phyloP scores from a whole-genome alignment of 768 basidiomycete genomes.

The Tricholomella constricta region DNA sequence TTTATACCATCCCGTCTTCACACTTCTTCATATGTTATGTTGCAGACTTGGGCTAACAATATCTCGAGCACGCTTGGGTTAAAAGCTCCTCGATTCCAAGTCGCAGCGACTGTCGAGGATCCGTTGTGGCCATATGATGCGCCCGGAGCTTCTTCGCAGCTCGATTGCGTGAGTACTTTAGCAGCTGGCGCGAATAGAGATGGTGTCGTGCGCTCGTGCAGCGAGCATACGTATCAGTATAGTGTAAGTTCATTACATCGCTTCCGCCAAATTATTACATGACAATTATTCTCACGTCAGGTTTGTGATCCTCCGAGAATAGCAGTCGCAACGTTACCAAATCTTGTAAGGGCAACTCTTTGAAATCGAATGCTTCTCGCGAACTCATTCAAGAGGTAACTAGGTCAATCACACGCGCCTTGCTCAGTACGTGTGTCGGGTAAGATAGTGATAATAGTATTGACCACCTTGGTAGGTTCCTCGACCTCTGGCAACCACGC shows the following conservation, averaged over 20 bases:
- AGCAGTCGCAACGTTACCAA: conserved; percentile 49
- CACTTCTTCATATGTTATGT: neutral
- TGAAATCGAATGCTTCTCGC: neutral
- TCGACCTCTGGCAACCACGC: conserved; percentile 58
- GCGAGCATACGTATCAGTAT: conserved; percentile 58
- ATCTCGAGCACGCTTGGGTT: conserved; percentile 43
- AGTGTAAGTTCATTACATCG: conserved; percentile 37
- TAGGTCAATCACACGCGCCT: conserved; percentile 57
- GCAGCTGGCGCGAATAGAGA: conserved; percentile 45
- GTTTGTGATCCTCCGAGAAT: conserved; percentile 45
- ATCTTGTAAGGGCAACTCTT: conserved; percentile 35
- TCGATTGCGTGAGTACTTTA: conserved; percentile 52
- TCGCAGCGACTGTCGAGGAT: conserved; percentile 52
- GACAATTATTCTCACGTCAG: no score
- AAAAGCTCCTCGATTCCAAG: conserved; percentile 43
- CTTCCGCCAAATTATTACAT: neutral
- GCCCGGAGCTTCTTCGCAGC: conserved; percentile 41
- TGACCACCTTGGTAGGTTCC: conserved; percentile 36
- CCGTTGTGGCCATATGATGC: conserved; percentile 53
- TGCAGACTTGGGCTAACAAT: conserved; percentile 50
- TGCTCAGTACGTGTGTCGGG: conserved; percentile 36
- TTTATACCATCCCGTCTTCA: neutral
- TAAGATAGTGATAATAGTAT: neutral
- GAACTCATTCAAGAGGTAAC: neutral
- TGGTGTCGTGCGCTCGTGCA: conserved; percentile 46